These are phyloP conservation scores for Hibiscus tridactylites DNA, from an alignment of 345 rosid genomes.

Conservation along the genomic window DNA sequence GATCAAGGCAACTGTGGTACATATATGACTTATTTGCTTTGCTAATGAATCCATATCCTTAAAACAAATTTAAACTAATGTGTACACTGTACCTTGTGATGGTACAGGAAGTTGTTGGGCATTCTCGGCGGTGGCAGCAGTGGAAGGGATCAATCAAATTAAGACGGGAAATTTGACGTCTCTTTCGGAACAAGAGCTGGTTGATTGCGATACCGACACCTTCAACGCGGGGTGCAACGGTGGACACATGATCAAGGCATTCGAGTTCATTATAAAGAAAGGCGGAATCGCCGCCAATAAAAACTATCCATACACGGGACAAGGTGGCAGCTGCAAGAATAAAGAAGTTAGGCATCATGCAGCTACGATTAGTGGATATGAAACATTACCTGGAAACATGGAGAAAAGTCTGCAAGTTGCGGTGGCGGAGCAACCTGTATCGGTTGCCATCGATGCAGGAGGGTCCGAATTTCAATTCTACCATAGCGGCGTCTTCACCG, in stretches of 20 bases:
- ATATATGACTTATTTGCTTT: conserved; percentile 7
- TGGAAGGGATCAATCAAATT: conserved; percentile 72
- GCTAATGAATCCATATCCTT: neutral
- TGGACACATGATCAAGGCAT: conserved; percentile 70
- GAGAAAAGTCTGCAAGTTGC: conserved; percentile 56
- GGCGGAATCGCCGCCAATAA: conserved; percentile 56
- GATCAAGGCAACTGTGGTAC: conserved; percentile 81
- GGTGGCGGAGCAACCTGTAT: conserved; percentile 63
- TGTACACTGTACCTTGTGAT: neutral
- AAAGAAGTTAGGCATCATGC: conserved; percentile 24
- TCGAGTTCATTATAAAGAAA: conserved; percentile 31
- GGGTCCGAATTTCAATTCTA: conserved; percentile 62
- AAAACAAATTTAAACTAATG: neutral
- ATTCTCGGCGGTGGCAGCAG: conserved; percentile 78
- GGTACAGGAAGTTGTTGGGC: conserved; percentile 91
- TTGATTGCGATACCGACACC: conserved; percentile 51
- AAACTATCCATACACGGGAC: conserved; percentile 56
- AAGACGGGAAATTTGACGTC: conserved; percentile 52
- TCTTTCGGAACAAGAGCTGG: conserved; percentile 79
- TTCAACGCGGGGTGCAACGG: conserved; percentile 65
- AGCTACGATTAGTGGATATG: conserved; percentile 42
- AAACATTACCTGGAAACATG: conserved; percentile 27
- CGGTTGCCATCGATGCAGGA: conserved; percentile 74
- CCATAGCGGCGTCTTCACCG: conserved; percentile 48
- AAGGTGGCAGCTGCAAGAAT: conserved; percentile 33